Percentiles rank a stretch among this genome's conserved stretches.
Evolutionary conservation across 2,329 filamentous ascomycete genomes (phyloP).

Genomic region (Cucurbitaria berberidis): DNA sequence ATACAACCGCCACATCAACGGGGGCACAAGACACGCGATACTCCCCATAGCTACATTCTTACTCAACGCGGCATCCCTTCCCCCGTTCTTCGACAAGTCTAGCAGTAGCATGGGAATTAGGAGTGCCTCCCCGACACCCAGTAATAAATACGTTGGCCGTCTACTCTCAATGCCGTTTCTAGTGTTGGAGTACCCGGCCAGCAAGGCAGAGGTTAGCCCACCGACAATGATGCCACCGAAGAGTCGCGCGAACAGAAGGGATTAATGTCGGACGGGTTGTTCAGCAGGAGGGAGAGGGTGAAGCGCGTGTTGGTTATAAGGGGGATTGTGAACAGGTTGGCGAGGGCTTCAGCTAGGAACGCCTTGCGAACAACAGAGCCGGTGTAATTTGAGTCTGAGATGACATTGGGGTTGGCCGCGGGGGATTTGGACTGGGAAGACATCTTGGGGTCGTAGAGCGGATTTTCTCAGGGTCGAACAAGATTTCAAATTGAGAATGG

Average conservation of each 20-base stretch:
- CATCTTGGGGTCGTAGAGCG: not conserved
- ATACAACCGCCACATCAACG: conserved; percentile 34
- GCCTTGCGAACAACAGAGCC: conserved; percentile 35
- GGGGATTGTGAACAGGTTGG: conserved; percentile 36
- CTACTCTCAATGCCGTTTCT: conserved; percentile 34
- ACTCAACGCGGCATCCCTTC: conserved; percentile 25
- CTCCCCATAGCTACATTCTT: conserved; percentile 19
- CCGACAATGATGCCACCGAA: conserved; percentile 31
- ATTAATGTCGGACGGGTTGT: conserved; percentile 27
- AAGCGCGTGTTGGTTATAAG: conserved; percentile 31
- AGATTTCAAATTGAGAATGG: not conserved
- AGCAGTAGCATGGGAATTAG: conserved; percentile 28
- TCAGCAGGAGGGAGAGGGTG: conserved; percentile 28
- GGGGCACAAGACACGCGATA: conserved; percentile 25
- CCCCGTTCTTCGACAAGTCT: conserved; percentile 25
- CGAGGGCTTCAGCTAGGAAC: conserved; percentile 34
- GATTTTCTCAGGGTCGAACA: not conserved
- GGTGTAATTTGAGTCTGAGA: conserved; percentile 13
- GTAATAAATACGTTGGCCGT: conserved; percentile 28
- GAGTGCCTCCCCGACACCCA: conserved; percentile 28
- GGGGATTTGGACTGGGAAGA: conserved; percentile 22
- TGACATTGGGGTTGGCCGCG: conserved; percentile 26
- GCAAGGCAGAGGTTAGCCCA: conserved; percentile 31
- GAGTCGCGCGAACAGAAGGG: conserved; percentile 31
- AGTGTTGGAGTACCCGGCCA: conserved; percentile 29